Evolutionary conservation across 768 basidiomycete species (phyloP), one percentile per base, ranked within the genome.

Genomic region (Leccinum aurantiacum): DNA sequence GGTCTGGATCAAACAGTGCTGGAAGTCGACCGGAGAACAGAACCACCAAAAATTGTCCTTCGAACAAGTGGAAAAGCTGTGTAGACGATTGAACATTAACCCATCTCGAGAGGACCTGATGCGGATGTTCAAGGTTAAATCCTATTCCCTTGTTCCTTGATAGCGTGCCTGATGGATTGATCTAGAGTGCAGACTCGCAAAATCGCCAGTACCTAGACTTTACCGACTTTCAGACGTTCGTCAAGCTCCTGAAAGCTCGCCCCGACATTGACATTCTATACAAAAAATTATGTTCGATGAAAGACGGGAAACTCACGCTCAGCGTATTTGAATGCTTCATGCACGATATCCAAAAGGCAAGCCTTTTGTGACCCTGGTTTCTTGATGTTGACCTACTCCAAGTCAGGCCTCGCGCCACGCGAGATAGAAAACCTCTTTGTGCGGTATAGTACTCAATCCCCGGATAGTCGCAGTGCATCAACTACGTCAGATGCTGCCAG

Each of bases 1-100:
- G 0, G 77, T 91, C 10, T 94, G 91, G 92, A 85, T 91, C 75
- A 81, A 84, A 57, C 88, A 88, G 71, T 90, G 88, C 69, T 93
- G 92, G 91, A 90, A 87, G 67, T 83, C 82, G 14, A 84, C 87
- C 0, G 88, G 89, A 62, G 78, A 82, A 44, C 77, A 81, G 47
- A 78, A 80, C 6, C 87, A 89, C 68, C 81, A 86, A 61, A 79
- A 79, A 54, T 70, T 93, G 46, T 82, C 82, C 48, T 90, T 91
- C 61, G 84, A 83, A 11, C 89, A 94, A 63, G 82, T 91, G 6
- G 84, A 89, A 70, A 80, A 78, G 58, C 72, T 94, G 51, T 93
- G 90, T 71, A 80, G 77, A 68, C 76, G 89, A 38, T 74, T 94
- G 67, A 90, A 91, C 68, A 82, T 88, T 47, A 84, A 83, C 58